Evolutionary conservation across 1,284 basidiomycete genomes (phyloP).

Genomic region (Gomphus bonarii): DNA sequence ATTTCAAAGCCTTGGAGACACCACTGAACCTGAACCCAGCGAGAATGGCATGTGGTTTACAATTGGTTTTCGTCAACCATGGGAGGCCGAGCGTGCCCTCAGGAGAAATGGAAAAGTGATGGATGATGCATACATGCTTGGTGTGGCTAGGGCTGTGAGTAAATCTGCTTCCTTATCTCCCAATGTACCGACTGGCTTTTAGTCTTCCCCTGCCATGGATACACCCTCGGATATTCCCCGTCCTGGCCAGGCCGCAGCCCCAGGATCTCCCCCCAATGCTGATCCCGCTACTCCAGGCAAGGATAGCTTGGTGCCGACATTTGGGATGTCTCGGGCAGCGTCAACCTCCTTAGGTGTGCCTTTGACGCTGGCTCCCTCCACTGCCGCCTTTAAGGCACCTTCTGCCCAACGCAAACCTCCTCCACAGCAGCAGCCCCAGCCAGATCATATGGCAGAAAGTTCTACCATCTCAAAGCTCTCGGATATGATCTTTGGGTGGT

Average conservation of each 20-base stretch:
- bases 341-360: slow-evolving; percentile 8
- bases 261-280: slow-evolving; percentile 5
- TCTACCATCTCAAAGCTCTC: slow-evolving; percentile 9
- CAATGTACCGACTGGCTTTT: neutral
- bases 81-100: slow-evolving; percentile 11
- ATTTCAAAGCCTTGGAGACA: slow-evolving; percentile 10
- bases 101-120: slow-evolving; percentile 11
- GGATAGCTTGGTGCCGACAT: slow-evolving; percentile 6
- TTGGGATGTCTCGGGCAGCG: slow-evolving; percentile 1
- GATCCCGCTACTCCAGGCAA: neutral
- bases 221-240: neutral
- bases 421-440: neutral
- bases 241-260: neutral
- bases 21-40: slow-evolving; percentile 10
- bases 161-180: neutral
- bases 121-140: slow-evolving; percentile 10
- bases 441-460: neutral
- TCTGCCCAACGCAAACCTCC: neutral
- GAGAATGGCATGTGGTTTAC: slow-evolving; percentile 12
- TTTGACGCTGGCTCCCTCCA: slow-evolving; percentile 6
- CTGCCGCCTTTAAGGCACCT: slow-evolving; percentile 8
- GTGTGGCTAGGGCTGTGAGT: slow-evolving; percentile 8
- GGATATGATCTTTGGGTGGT: slow-evolving; percentile 12
- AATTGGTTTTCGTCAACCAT: slow-evolving; percentile 9
- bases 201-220: slow-evolving; percentile 5